phyloP scores from a whole-genome alignment of 768 basidiomycete species.

The Calvatia gigantea region DNA sequence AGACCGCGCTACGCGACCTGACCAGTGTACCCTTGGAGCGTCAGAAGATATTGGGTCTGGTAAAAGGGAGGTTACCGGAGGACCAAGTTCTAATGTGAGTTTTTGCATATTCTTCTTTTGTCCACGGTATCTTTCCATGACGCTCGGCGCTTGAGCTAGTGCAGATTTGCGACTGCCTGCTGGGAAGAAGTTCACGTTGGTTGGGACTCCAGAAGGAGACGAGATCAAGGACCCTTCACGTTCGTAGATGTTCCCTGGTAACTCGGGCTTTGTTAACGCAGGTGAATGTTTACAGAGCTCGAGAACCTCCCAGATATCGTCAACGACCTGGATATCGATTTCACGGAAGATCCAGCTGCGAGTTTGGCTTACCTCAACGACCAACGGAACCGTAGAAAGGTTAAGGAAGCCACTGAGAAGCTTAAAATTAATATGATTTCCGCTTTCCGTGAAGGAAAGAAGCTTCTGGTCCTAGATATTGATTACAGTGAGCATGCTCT shows the following conservation, averaged over 20 bases:
- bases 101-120: conserved; percentile 18
- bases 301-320: conserved; percentile 65
- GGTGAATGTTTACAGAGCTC: conserved; percentile 40
- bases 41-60: conserved; percentile 85
- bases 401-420: conserved; percentile 67
- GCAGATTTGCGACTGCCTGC: conserved; percentile 53
- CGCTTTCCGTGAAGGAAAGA: conserved; percentile 73
- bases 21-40: conserved; percentile 81
- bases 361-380: conserved; percentile 68
- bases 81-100: conserved; percentile 68
- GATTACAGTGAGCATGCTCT: conserved; percentile 66
- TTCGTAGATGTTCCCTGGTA: conserved; percentile 21
- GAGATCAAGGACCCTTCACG: conserved; percentile 81
- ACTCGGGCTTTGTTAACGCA: conserved; percentile 1
- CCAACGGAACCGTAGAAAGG: conserved; percentile 76
- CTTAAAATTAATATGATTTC: conserved; percentile 70
- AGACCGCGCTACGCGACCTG: conserved; percentile 57
- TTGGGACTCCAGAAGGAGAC: conserved; percentile 83
- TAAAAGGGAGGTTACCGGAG: conserved; percentile 77
- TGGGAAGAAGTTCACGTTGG: conserved; percentile 77
- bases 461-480: conserved; percentile 80
- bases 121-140: neutral
- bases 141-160: conserved; percentile 31
- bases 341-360: conserved; percentile 55
- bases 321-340: conserved; percentile 83